A percentile compares a stretch with the other conserved stretches of the same genome.
These are phyloP conservation scores for Raphidocelis subcapitata DNA, from an alignment of 139 green algal genomes.

Conservation along the genomic window DNA sequence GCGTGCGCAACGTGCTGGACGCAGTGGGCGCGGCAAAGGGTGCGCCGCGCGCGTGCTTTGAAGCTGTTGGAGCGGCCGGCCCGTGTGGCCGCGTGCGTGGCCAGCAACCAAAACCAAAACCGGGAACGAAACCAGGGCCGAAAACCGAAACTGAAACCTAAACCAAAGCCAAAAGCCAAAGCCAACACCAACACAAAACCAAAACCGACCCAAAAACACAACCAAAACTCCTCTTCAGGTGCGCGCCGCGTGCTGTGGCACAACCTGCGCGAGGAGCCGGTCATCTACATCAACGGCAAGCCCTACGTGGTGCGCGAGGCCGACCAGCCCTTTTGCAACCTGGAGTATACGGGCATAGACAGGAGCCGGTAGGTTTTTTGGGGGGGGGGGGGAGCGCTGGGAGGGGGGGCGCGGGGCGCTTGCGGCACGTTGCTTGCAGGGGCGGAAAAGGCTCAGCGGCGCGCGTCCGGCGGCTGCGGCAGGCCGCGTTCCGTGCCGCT, in stretches of 20 bases:
- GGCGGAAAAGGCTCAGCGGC: neutral
- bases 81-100: too few relatives aligned
- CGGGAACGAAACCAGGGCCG: too few relatives aligned
- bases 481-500: constrained; percentile 69
- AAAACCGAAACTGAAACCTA: neutral
- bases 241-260: constrained; percentile 82
- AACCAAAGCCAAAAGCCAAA: neutral
- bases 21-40: constrained; percentile 57
- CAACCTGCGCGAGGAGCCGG: constrained; percentile 95
- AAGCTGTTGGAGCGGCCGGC: neutral
- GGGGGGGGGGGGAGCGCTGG: too few relatives aligned
- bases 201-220: neutral
- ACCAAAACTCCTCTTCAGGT: constrained; percentile 24
- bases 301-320: constrained; percentile 92
- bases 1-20: constrained; percentile 81
- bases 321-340: constrained; percentile 91
- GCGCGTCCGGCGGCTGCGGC: neutral
- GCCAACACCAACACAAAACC: too few relatives aligned
- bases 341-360: constrained; percentile 89
- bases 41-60: neutral
- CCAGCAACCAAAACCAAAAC: too few relatives aligned
- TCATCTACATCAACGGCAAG: constrained; percentile 92
- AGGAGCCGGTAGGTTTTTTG: too few relatives aligned
- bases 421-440: too few relatives aligned
- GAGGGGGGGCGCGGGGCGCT: too few relatives aligned